A percentile compares a stretch with the other conserved stretches of the same genome.
Evolutionary conservation across 1,284 basidiomycete species (phyloP).

Genomic region (Ustilago crameri): DNA sequence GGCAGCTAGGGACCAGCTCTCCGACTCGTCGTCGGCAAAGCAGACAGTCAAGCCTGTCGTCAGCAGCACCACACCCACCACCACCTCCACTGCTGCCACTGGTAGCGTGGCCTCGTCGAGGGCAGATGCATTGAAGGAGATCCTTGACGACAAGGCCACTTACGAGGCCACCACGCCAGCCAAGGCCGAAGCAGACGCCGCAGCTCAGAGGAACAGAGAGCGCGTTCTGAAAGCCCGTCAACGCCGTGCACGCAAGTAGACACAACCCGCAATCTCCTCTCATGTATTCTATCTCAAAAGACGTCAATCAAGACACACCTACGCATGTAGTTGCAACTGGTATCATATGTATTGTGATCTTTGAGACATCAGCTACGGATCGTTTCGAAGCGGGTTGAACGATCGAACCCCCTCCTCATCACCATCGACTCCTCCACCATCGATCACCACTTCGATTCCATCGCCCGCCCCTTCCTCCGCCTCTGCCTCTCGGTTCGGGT

Average conservation of each 20-base stretch:
- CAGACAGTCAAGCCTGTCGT: conserved; percentile 10
- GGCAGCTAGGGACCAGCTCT: conserved; percentile 16
- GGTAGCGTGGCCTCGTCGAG: conserved; percentile 5
- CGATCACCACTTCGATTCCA: conserved; percentile 20
- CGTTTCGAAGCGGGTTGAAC: conserved; percentile 27
- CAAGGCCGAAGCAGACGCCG: conserved; percentile 4
- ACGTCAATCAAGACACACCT: not conserved
- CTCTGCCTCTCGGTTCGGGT: conserved; percentile 12
- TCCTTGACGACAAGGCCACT: conserved; percentile 34
- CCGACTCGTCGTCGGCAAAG: conserved; percentile 7
- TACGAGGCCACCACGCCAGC: conserved; percentile 19
- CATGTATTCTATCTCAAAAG: conserved; percentile 18
- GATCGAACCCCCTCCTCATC: not conserved
- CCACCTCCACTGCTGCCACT: conserved; percentile 1
- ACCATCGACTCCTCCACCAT: not conserved
- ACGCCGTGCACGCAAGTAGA: conserved; percentile 32
- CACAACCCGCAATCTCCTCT: not conserved
- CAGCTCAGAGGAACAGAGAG: conserved; percentile 21
- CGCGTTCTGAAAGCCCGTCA: conserved; percentile 40
- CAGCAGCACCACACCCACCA: not conserved
- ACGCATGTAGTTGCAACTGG: too few relatives aligned
- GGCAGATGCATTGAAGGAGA: conserved; percentile 41
- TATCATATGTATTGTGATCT: too few relatives aligned
- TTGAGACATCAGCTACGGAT: conserved; percentile 4
- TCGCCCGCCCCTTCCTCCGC: conserved; percentile 1